Base-by-base conservation (phyloP, 768 basidiomycete genomes). In the Hortiboletus flavorubellus region DNA sequence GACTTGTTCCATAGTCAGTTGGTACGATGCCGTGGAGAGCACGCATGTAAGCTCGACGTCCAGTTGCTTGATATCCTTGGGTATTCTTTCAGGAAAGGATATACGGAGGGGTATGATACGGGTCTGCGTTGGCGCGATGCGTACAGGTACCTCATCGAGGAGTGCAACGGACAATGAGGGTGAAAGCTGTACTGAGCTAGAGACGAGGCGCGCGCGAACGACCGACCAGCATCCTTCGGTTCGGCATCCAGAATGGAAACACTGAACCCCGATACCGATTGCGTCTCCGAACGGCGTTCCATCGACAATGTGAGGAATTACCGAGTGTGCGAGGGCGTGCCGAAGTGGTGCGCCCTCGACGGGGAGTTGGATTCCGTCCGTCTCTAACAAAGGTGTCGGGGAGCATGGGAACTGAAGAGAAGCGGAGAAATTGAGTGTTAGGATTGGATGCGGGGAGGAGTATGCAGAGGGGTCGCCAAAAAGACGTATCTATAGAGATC, bases 211-310 rank as follows among this genome's bases (percentile, higher is more conserved):
- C 9, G 54, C 71, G 14, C 30, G 51, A 31, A 65, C 68, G 4
- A 85, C 75, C 1, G 76, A 81, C 84, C 86, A 87, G 79, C 80
- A 82, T 15, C 75, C 77, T 15, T 39, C 41, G 4, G 15, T 18
- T 40, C 2, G 9, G 15, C 2, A 35, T 29, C 53, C 54, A 30
- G 64, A 61, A 59, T 70, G 66, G 11, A 68, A 56, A 59, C 79
- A 83, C 37, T 81, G 78, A 15, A 91, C 53, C 1, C 80, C 86
- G 3, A 94, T 58, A 2, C 90, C 89, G 3, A 90, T 46, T 7
- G 82, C 82, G 29, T 83, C 69, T 3, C 93, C 93, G 64, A 93
- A 89, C 0, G 89, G 79, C 62, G 78, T 81, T 0, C 92, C 93
- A 54, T 84, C 81, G 1, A 93, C 75, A 59, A 93, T 85, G 68